Base-by-base conservation (phyloP, 2,329 filamentous ascomycete species). In the Neofusicoccum kwambonambiense region DNA sequence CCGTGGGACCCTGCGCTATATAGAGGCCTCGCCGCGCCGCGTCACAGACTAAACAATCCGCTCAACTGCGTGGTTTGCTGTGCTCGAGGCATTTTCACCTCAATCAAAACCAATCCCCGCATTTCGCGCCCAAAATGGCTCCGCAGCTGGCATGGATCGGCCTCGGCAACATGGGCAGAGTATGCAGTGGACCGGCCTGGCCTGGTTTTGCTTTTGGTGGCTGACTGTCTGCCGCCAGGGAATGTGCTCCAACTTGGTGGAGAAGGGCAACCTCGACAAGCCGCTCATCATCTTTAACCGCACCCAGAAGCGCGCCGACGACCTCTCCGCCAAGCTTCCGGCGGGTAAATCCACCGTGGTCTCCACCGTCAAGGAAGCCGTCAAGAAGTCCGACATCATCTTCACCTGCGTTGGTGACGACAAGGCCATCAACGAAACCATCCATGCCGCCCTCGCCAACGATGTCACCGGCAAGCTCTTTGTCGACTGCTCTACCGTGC, bases 401-500 rank as follows among this genome's bases (percentile, higher is more conserved):
- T 93, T 96, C 80, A 87, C 87, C 67, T 96, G 91, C 73, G 83
- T 97, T 3, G 87, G 89, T 69, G 90, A 95, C 73, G 93, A 97
- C 74, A 81, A 84, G 2, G 90, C 90, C 4, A 87, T 96, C 49
- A 84, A 87, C 65, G 79, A 84, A 4, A 86, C 87, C 19, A 83
- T 92, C 66, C 76, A 83, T 47, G 74, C 82, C 3, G 84, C 89
- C 35, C 78, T 92, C 3, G 71, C 84, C 54, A 73, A 78, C 17
- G 79, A 87, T 65, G 78, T 91, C 17, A 82, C 82, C 34, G 88
- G 87, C 67, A 97, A 96, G 79, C 81, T 95, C 15, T 89, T 97
- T 69, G 85, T 96, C 37, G 93, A 97, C 74, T 93, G 90, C 82
- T 95, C 91, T 3, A 97, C 93, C 31, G 86, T 97, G 41, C 90